phyloP scores from a whole-genome alignment of 2,329 filamentous ascomycete genomes.

The Celoporthe dispersa region DNA sequence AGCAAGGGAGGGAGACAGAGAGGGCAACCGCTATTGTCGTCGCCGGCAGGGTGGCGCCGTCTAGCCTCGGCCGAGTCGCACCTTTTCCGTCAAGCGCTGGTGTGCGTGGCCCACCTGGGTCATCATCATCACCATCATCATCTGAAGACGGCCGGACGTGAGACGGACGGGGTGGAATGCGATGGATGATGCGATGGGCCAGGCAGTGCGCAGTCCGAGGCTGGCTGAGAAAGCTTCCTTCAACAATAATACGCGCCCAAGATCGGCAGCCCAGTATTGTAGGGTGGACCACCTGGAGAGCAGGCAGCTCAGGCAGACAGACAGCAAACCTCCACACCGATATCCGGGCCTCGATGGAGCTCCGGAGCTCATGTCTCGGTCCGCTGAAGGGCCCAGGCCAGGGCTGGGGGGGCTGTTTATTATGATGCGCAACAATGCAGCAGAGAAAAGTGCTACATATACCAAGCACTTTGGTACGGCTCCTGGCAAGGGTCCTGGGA shows the following conservation, averaged over 20 bases:
- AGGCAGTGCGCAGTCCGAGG: background rate
- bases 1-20: background rate
- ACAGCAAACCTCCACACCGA: background rate
- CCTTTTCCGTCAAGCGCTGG: conserved; percentile 1
- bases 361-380: background rate
- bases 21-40: background rate
- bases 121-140: background rate
- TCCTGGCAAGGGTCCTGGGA: background rate
- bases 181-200: background rate
- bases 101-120: conserved; percentile 3
- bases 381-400: background rate
- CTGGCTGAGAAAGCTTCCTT: background rate
- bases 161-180: background rate
- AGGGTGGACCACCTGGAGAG: background rate
- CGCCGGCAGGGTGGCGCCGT: background rate
- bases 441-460: background rate
- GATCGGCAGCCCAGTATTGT: background rate
- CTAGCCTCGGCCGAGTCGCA: conserved; percentile 3
- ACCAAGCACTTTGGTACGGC: background rate
- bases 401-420: background rate
- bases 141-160: background rate
- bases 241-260: background rate
- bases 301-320: background rate
- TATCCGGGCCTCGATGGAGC: background rate
- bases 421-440: background rate